A percentile compares a stretch with the other conserved stretches of the same genome.
These are phyloP conservation scores for Carpinus viminea DNA, from an alignment of 306 rosid species.

Conservation along the genomic window DNA sequence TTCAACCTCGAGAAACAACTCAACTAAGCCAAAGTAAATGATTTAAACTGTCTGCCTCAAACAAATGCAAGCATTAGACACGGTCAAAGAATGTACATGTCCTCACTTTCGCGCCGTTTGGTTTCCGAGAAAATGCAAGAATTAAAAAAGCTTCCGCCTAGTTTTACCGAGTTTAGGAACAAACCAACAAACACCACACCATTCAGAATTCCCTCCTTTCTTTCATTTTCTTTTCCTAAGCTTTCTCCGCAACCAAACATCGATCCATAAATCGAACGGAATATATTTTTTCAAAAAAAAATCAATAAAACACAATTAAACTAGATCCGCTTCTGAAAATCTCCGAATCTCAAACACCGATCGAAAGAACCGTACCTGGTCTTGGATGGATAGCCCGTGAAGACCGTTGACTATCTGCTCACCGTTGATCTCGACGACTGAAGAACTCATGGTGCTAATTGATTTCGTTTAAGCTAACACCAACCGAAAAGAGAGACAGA, in stretches of 20 bases:
- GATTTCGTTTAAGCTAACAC: not conserved
- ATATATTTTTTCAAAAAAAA: not conserved
- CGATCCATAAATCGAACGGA: not conserved
- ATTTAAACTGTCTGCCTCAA: not conserved
- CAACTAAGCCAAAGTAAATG: not conserved
- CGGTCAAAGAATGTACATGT: not conserved
- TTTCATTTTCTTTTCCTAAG: not conserved
- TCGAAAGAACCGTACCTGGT: conserved; percentile 29
- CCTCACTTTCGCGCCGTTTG: not conserved
- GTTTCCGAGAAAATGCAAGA: not conserved
- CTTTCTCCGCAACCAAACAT: not conserved
- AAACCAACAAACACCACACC: not conserved
- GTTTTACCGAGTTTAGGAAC: not conserved
- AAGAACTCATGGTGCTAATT: conserved; percentile 38
- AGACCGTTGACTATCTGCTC: conserved; percentile 22
- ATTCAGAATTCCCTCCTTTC: not conserved
- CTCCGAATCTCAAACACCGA: not conserved
- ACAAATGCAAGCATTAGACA: not conserved
- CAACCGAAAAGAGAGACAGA: not conserved
- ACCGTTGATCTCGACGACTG: conserved; percentile 29
- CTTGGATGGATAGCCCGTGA: conserved; percentile 12
- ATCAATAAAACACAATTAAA: not conserved
- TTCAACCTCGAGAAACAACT: not conserved
- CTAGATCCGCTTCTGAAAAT: not conserved
- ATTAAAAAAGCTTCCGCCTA: not conserved